Evolutionary conservation across 306 rosid genomes (phyloP), one percentile per base, ranked within the genome.

Genomic region (Biancaea sappan): DNA sequence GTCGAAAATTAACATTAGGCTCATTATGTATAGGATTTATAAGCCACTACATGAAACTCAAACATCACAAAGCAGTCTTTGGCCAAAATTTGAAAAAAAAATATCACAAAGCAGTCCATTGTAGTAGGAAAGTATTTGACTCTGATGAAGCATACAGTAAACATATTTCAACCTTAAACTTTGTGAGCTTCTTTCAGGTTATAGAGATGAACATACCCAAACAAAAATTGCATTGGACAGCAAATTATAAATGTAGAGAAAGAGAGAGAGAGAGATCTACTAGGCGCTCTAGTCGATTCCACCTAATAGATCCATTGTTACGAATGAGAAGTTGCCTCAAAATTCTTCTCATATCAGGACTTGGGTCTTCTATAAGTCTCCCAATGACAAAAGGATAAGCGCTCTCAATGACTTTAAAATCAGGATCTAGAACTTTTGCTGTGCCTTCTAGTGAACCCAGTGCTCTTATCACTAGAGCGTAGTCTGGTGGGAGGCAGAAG

Each of bases 371-470:
- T 79, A 94, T 82, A 74, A 94, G 95, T 82, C 97, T 92, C 62
- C 99, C 97, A 11, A 92, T 84, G 73, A 94, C 95, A 85, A 87
- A 94, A 68, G 97, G 97, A 76, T 88, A 92, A 51, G 99, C 90
- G 79, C 99, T 92, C 87, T 90, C 96, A 50, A 94, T 78, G 61
- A 94, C 97, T 79, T 94, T 90, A 73, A 94, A 94, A 69, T 77
- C 88, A 80, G 96, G 97, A 90, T 94, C 96, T 62, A 94, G 89
- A 81, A 60, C 88, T 79, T 94, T 94, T 59, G 99, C 99, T 19
- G 99, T 94, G 84, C 99, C 99, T 81, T 94, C 97, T 21, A 92
- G 87, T 51, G 99, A 90, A 75, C 99, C 99, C 86, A 90, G 66
- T 52, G 99, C 89, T 85, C 99, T 90, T 83, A 90, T 84, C 50